A percentile compares a stretch with the other conserved stretches of the same genome.
Evolutionary conservation across 352 stramenopile species (phyloP).

Genomic region (Globisporangium ultimum): DNA sequence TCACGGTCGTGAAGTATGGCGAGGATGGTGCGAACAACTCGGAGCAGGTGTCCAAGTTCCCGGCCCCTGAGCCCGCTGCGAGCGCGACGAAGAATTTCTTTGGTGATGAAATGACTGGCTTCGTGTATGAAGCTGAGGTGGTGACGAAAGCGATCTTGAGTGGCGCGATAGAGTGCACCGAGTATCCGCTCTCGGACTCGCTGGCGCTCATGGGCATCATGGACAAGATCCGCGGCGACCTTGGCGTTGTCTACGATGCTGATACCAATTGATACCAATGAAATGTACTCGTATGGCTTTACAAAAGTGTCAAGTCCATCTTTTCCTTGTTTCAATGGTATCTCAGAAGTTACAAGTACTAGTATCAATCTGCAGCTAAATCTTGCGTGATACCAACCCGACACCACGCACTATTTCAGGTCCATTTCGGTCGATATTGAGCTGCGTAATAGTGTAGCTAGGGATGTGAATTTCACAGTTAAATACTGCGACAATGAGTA

Average conservation of each 20-base stretch:
- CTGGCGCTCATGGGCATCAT: constrained; percentile 63
- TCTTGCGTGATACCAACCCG: too few species aligned
- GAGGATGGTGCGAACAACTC: constrained; percentile 21
- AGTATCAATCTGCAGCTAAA: too few species aligned
- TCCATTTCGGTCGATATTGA: too few species aligned
- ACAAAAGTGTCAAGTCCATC: too few species aligned
- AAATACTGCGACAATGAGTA: too few species aligned
- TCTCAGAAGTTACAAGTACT: too few species aligned
- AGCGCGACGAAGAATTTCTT: constrained; percentile 11
- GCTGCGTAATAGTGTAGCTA: too few species aligned
- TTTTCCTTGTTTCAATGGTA: too few species aligned
- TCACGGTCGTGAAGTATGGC: constrained; percentile 34
- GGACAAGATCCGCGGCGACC: constrained; percentile 59
- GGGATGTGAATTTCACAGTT: too few species aligned
- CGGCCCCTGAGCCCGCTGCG: constrained; percentile 30
- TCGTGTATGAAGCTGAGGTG: constrained; percentile 75
- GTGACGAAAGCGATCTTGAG: constrained; percentile 57
- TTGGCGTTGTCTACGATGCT: constrained; percentile 57
- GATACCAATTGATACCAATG: constrained; percentile 21
- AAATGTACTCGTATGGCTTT: too few species aligned
- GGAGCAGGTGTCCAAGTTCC: constrained; percentile 38
- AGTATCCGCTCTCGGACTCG: constrained; percentile 65
- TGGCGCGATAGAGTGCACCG: constrained; percentile 36
- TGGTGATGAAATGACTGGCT: constrained; percentile 50
- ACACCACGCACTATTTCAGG: too few species aligned